A percentile compares a stretch with the other conserved stretches of the same genome.
These are phyloP conservation scores for Chlorella sp. DNA, from an alignment of 139 green algal species.

Conservation along the genomic window DNA sequence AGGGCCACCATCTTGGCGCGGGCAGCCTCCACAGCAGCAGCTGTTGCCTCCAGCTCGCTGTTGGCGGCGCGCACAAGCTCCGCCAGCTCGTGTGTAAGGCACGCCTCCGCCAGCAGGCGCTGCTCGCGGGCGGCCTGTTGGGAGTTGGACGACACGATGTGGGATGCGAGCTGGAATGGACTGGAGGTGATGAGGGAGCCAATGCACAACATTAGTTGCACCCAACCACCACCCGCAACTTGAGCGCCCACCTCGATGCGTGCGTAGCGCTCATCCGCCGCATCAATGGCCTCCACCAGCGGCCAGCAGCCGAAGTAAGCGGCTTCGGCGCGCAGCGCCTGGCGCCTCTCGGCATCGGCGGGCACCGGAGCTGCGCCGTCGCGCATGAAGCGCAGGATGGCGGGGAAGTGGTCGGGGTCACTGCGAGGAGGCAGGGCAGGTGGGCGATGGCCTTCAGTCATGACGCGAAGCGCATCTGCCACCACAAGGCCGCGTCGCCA, in stretches of 20 bases:
- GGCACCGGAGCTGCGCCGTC: background rate
- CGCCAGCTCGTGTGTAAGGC: background rate
- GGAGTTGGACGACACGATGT: background rate
- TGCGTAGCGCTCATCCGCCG: background rate
- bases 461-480: too few relatives aligned
- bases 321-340: background rate
- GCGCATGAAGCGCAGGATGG: conserved; percentile 5
- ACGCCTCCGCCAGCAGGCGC: background rate
- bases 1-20: background rate
- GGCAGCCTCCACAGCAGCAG: background rate
- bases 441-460: too few relatives aligned
- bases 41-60: background rate
- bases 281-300: background rate
- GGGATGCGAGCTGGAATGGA: background rate
- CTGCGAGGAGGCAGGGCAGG: background rate
- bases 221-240: background rate
- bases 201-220: background rate
- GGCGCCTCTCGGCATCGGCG: background rate
- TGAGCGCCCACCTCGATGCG: background rate
- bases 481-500: too few relatives aligned
- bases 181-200: background rate
- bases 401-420: conserved; percentile 1
- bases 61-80: background rate
- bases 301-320: background rate
- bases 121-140: background rate